Evolutionary conservation across 768 basidiomycete genomes (phyloP).

Genomic region (Boletus bicolor): DNA sequence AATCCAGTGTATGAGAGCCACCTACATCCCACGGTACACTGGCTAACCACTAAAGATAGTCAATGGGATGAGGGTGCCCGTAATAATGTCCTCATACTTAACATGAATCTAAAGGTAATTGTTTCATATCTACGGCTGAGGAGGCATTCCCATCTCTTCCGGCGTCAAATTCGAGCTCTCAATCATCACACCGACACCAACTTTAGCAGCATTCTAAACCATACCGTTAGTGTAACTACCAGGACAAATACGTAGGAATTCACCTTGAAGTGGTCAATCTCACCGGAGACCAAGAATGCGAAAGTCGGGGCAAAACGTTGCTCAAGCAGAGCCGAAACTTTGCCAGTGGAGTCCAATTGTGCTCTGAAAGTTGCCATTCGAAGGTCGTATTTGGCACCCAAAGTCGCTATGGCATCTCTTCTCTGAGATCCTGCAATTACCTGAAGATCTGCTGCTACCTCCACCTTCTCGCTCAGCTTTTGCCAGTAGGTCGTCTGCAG

Average conservation of each 20-base stretch:
- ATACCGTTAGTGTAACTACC: neutral
- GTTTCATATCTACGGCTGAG: conserved; percentile 42
- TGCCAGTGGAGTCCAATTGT: conserved; percentile 91
- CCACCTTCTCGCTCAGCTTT: conserved; percentile 91
- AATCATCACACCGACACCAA: conserved; percentile 97
- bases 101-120: conserved; percentile 30
- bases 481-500: conserved; percentile 96
- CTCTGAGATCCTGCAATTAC: conserved; percentile 74
- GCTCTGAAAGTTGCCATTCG: conserved; percentile 92
- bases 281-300: conserved; percentile 90
- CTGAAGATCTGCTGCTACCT: conserved; percentile 93
- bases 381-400: conserved; percentile 96
- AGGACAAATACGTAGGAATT: conserved; percentile 12
- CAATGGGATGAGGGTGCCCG: conserved; percentile 16
- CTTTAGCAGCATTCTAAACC: conserved; percentile 81
- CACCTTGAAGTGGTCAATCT: conserved; percentile 99
- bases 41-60: neutral
- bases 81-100: conserved; percentile 19
- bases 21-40: conserved; percentile 17
- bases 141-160: conserved; percentile 74
- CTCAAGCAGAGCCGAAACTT: conserved; percentile 92
- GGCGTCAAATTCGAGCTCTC: conserved; percentile 80
- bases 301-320: conserved; percentile 96
- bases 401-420: conserved; percentile 87
- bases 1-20: neutral